These are phyloP conservation scores for Rubia balearica DNA, from an alignment of 305 asterid genomes.

Conservation along the genomic window DNA sequence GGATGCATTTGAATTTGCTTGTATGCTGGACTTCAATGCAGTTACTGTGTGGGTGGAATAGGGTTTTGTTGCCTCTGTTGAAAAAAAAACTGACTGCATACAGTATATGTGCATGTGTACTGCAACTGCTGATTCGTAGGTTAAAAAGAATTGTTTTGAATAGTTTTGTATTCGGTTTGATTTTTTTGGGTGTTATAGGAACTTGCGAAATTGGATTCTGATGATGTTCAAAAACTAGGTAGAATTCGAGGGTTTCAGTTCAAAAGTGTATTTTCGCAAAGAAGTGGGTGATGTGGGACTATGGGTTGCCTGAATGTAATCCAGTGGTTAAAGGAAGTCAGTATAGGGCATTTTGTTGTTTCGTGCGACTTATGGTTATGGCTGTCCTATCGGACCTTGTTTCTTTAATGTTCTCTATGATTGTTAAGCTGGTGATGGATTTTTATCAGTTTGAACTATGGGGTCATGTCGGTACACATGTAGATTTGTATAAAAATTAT, in stretches of 20 bases:
- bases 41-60: background rate
- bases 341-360: background rate
- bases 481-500: background rate
- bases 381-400: background rate
- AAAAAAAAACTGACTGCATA: background rate
- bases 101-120: background rate
- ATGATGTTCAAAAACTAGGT: slow-evolving; percentile 2
- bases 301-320: background rate
- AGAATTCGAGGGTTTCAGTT: background rate
- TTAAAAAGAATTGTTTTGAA: no score
- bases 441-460: background rate
- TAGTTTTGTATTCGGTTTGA: background rate
- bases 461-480: background rate
- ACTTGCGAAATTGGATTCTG: background rate
- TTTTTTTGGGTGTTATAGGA: background rate
- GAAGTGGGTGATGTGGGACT: background rate
- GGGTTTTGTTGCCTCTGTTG: background rate
- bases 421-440: background rate
- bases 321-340: background rate
- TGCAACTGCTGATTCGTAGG: background rate
- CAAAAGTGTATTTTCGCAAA: background rate
- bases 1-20: background rate
- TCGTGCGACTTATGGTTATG: background rate
- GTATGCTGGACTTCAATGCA: background rate
- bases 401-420: background rate